Base-by-base conservation (phyloP, 2,329 filamentous ascomycete genomes). In the Fonsecaea monophora region DNA sequence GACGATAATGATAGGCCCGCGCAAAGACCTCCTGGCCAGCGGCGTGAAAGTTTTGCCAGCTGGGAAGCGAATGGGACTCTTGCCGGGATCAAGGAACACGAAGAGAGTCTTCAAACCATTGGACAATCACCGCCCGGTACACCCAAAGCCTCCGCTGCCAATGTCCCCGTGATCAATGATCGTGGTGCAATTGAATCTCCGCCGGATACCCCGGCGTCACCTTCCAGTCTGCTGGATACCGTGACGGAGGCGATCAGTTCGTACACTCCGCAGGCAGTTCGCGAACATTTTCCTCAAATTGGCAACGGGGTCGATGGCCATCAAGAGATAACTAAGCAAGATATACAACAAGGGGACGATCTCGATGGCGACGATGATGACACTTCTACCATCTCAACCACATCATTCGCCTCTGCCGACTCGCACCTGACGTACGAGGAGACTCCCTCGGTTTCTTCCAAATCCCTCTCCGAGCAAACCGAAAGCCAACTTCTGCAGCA, bases 221-320 rank as follows among this genome's bases (percentile, higher is more conserved):
- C 65, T 50, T 60, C 64, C 15, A 34, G 58, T 38, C n/a, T 68
- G 10, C 15, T 70, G 56, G 40, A 54, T n/a, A 60, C 53, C 32
- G 72, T 81, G 40, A 77, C 76, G 21, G 74, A 78, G 77, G 72
- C 79, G 72, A 30, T 87, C 75, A 84, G 84, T 79, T 74, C 82
- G 76, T 73, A 81, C 75, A 76, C 86, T 77, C 78, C 85, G 75
- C 78, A 84, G 80, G 75, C 79, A 72, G 63, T 86, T 76, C 37
- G 83, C 72, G 68, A 83, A 78, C 79, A 82, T 76, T 74, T 70
- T 4, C 68, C 63, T 13, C 59, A 66, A 38, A 48, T 56, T 25
- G 56, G 53, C 10, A 58, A 54, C 15, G 55, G 62, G 25, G 30
- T 32, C 25, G 37, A 65, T 34, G 42, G n/a, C 15, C 7, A 35